Evolutionary conservation across 495 filamentous ascomycete genomes (phyloP).

Genomic region (Neurospora sp.): DNA sequence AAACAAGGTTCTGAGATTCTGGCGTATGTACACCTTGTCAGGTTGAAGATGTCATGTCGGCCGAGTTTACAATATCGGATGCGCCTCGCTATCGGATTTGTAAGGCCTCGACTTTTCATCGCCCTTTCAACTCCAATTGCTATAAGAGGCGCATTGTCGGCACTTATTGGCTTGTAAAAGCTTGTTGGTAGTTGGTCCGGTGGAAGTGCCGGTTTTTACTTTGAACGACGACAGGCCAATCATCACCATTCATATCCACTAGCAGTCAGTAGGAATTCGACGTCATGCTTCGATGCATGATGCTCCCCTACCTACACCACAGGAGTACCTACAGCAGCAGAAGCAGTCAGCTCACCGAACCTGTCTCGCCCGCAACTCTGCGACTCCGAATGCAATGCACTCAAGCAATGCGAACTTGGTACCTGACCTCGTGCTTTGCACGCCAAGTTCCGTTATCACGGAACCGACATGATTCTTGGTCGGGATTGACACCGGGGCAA

Average conservation of each 20-base stretch:
- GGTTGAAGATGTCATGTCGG: not conserved
- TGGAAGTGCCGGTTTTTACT: not conserved
- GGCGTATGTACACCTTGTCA: not conserved
- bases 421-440: not conserved
- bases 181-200: not conserved
- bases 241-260: not conserved
- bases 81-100: not conserved
- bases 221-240: not conserved
- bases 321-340: not conserved
- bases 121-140: not conserved
- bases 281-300: not conserved
- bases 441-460: not conserved
- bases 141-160: not conserved
- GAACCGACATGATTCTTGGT: not conserved
- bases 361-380: not conserved
- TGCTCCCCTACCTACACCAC: not conserved
- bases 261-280: not conserved
- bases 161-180: not conserved
- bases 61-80: not conserved
- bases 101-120: not conserved
- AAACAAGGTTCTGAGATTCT: not conserved
- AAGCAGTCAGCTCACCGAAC: no score
- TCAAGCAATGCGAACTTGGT: not conserved
- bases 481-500: not conserved
- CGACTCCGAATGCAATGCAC: not conserved